Base-by-base conservation (phyloP, 306 rosid genomes). In the Prosopis cineraria region DNA sequence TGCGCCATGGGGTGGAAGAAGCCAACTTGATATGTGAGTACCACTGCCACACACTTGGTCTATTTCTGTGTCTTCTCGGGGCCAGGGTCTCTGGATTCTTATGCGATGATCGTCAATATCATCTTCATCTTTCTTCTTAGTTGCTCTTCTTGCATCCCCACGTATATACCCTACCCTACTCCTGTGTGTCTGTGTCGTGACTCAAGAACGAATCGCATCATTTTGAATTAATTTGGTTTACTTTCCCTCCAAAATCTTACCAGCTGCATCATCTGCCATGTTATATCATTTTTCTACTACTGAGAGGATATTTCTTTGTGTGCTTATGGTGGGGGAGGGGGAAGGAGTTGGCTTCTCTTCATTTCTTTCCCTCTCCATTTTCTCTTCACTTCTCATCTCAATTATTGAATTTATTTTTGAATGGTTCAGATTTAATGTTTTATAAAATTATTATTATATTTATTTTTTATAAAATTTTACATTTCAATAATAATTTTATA, bases 91-190 rank as follows among this genome's bases (percentile, higher is more conserved):
- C 12, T 85, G 92, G 79, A 78, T 53, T 73, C 71, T 74, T 80
- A 68, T 25, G 50, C 59, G 77, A 78, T 69, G 84, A 91, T 82
- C 85, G 88, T 92, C 90, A 75, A 83, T 77, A 52, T 68, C 82
- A 47, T 79, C 53, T 45, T 79, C 81, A 76, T 76, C 69, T 70
- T 52, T 68, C 68, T 52, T 68, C 68, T 63, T 66, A 37, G 13
- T 64, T 72, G 33, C 82, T 68, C 56, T 7, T 44, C 62, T 17
- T 52, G 59, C 48, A 67, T 73, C 87, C 79, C 80, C 64, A 34
- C 68, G 36, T 27, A n/a, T n/a, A n/a, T n/a, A n/a, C n/a, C n/a
- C n/a, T n/a, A 29, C 45, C 72, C 7, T 5, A 1, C 34, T 31
- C 40, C 37, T 39, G 30, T 52, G 66, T 11, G 70, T 65, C 17